These are phyloP conservation scores for Nakataea oryzae DNA, from an alignment of 2,329 filamentous ascomycete species.

Conservation along the genomic window DNA sequence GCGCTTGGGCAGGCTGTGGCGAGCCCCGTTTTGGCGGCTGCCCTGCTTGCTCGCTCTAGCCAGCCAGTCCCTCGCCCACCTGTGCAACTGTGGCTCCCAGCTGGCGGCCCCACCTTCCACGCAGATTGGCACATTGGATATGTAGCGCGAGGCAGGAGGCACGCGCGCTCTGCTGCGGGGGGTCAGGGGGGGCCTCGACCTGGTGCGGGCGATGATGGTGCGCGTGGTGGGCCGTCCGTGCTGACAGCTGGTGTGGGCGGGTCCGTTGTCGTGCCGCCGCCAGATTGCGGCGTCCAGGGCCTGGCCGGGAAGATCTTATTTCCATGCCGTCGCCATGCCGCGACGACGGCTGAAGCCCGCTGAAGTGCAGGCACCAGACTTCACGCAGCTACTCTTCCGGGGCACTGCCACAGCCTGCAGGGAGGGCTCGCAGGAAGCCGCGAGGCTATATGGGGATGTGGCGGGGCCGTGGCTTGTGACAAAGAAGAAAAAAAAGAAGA, in stretches of 20 bases:
- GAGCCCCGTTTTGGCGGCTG: too few species aligned
- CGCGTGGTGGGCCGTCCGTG: background rate
- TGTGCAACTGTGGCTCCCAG: background rate
- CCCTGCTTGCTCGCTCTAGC: too few species aligned
- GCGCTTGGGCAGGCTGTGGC: background rate
- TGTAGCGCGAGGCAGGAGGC: background rate
- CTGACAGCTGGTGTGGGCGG: background rate
- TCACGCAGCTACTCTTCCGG: too few species aligned
- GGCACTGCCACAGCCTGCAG: too few species aligned
- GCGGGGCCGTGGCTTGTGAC: too few species aligned
- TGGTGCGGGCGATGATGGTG: background rate
- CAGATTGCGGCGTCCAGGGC: background rate
- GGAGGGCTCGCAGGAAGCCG: too few species aligned
- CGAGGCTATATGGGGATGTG: too few species aligned
- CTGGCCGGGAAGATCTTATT: conserved; percentile 1
- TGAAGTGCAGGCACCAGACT: too few species aligned
- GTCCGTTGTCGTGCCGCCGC: background rate
- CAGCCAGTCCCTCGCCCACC: too few species aligned
- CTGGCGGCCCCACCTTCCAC: background rate
- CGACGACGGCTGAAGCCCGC: background rate
- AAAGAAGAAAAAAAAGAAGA: too few species aligned
- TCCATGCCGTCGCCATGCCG: conserved; percentile 3
- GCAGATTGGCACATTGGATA: background rate
- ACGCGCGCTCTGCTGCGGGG: background rate
- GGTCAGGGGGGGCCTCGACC: background rate